Percentiles rank a stretch among this genome's conserved stretches.
These are phyloP conservation scores for Calonectria naviculata DNA, from an alignment of 2,329 filamentous ascomycete species.

Conservation along the genomic window DNA sequence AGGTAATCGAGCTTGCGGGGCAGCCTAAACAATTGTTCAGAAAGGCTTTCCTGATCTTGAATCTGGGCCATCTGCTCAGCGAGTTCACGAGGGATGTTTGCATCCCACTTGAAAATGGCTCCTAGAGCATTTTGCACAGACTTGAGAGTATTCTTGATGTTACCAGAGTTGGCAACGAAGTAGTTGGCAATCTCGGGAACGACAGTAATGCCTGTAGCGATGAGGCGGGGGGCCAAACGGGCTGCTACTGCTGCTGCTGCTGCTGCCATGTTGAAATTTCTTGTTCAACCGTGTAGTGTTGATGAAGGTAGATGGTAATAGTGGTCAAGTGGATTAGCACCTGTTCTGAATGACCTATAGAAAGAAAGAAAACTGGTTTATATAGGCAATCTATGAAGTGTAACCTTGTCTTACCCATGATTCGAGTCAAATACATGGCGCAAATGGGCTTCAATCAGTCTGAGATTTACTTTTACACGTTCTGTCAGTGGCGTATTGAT, in stretches of 20 bases:
- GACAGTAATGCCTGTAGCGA: background rate
- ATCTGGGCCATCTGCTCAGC: background rate
- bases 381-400: background rate
- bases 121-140: background rate
- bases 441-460: background rate
- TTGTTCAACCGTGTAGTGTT: background rate
- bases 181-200: background rate
- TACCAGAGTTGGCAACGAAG: background rate
- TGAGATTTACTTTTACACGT: background rate
- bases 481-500: background rate
- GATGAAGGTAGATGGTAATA: background rate
- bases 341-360: background rate
- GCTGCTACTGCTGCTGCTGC: no score
- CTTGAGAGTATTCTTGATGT: background rate
- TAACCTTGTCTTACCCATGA: no score
- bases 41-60: background rate
- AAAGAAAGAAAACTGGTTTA: background rate
- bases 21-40: background rate
- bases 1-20: background rate
- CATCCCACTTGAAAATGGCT: background rate
- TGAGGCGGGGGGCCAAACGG: background rate
- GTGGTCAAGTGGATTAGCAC: background rate
- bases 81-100: background rate
- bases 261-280: background rate
- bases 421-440: background rate